These are phyloP conservation scores for Mycogone perniciosa DNA, from an alignment of 2,329 filamentous ascomycete genomes.

Conservation along the genomic window DNA sequence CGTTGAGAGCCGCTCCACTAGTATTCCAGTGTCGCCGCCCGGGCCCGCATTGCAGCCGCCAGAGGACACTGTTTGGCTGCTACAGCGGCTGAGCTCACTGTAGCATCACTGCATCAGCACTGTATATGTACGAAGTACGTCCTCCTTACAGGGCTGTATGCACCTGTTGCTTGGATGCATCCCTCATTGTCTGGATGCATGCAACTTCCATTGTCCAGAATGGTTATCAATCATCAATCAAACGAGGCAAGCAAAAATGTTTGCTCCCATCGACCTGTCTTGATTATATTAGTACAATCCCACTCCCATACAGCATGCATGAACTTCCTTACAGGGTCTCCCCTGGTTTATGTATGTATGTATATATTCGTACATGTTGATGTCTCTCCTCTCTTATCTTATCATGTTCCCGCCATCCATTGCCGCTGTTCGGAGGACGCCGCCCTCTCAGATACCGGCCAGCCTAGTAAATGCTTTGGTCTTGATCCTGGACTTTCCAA, in stretches of 20 bases:
- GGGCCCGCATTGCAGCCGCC: too few relatives aligned
- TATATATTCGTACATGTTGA: not conserved
- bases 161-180: too few relatives aligned
- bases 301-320: too few relatives aligned
- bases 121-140: not conserved
- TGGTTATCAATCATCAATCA: too few relatives aligned
- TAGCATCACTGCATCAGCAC: not conserved
- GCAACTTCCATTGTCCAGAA: too few relatives aligned
- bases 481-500: not conserved
- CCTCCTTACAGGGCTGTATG: too few relatives aligned
- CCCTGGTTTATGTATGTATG: not conserved
- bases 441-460: constrained; percentile 1
- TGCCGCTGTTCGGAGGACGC: constrained; percentile 3
- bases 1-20: not conserved
- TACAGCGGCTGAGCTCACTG: not conserved
- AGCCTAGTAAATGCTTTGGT: not conserved
- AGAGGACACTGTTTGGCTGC: too few relatives aligned
- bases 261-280: too few relatives aligned
- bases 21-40: not conserved
- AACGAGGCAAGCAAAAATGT: too few relatives aligned
- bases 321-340: not conserved
- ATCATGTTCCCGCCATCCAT: constrained; percentile 1
- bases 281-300: too few relatives aligned
- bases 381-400: not conserved
- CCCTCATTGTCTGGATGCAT: too few relatives aligned